Base-by-base conservation (phyloP, 768 basidiomycete species). In the Lanmaoa pseudosensibilis region DNA sequence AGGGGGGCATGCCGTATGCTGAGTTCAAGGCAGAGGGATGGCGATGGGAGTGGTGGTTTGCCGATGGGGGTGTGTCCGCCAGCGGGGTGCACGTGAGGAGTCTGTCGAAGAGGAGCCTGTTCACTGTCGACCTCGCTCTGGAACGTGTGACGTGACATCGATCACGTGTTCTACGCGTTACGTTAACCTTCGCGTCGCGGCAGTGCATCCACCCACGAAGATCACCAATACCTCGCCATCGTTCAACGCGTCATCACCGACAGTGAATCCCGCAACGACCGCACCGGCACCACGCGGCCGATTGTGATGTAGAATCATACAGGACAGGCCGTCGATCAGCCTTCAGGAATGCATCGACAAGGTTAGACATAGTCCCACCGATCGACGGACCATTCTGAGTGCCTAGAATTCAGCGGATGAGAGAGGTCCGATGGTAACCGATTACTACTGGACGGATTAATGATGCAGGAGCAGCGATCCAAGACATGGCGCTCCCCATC, bases 341-440 rank as follows among this genome's bases (percentile, higher is more conserved):
- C 77, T 98, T 45, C 74, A 79, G 48, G 91, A 96, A 66, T 92
- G 92, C 64, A 91, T 98, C 40, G 75, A 81, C 60, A 97, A 97
- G 77, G 98, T 98, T 73, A 92, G 84, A 75, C 81, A 94, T 61
- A 85, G 92, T 65, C 97, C 95, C 1, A 96, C 91, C 1, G 94
- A 98, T 76, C 80, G 97, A 34, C 79, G 96, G 23, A 98, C 98
- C 62, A 92, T 98, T 39, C 74, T 98, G 43, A 94, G 89, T 66
- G 96, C 97, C 19, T 99, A 97, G 97, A 99, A 98, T 68, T 95
- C 96, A 0, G 92, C 88, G 70, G 97, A 96, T 94, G 59, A 56
- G 82, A n/a, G n/a, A n/a, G n/a, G n/a, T n/a, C n/a, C n/a, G n/a
- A n/a, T n/a, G n/a, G n/a, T n/a, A n/a, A n/a, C n/a, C n/a, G n/a